phyloP scores from a whole-genome alignment of 2,329 filamentous ascomycete species.

The Camptophora hylomeconis region DNA sequence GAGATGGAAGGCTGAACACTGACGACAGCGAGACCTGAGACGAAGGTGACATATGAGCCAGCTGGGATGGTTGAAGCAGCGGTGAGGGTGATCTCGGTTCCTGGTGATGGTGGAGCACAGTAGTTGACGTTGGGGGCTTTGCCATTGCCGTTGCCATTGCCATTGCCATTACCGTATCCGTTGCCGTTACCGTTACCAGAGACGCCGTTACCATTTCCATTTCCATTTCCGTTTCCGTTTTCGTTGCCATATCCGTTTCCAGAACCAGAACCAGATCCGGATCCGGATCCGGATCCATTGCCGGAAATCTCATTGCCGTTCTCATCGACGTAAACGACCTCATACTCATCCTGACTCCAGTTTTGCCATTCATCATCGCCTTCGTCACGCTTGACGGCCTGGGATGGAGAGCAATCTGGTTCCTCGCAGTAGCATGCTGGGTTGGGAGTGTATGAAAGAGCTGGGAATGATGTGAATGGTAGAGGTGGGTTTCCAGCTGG shows the following conservation, averaged over 20 bases:
- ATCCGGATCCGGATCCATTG: too few relatives aligned
- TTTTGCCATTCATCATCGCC: too few relatives aligned
- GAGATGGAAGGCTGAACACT: conserved; percentile 7
- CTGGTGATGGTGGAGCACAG: conserved; percentile 8
- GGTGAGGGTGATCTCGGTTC: conserved; percentile 10
- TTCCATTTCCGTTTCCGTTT: too few relatives aligned
- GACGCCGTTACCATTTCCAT: too few relatives aligned
- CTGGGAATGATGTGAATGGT: conserved; percentile 50
- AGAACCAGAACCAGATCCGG: too few relatives aligned
- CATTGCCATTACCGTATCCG: conserved; percentile 2
- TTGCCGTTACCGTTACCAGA: background rate
- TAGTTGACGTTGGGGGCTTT: too few relatives aligned
- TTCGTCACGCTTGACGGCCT: background rate
- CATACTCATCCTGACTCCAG: too few relatives aligned
- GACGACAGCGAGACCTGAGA: conserved; percentile 14
- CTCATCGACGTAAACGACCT: too few relatives aligned
- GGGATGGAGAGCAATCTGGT: background rate
- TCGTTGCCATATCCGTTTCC: too few relatives aligned
- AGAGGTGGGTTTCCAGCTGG: conserved; percentile 50
- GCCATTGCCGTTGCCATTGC: conserved; percentile 1
- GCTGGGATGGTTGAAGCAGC: conserved; percentile 3
- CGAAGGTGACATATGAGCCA: conserved; percentile 15
- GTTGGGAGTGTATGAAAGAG: conserved; percentile 22
- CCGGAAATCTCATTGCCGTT: too few relatives aligned
- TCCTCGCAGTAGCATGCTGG: conserved; percentile 9